phyloP scores from a whole-genome alignment of 768 basidiomycete genomes.

The Suillus hirtellus region DNA sequence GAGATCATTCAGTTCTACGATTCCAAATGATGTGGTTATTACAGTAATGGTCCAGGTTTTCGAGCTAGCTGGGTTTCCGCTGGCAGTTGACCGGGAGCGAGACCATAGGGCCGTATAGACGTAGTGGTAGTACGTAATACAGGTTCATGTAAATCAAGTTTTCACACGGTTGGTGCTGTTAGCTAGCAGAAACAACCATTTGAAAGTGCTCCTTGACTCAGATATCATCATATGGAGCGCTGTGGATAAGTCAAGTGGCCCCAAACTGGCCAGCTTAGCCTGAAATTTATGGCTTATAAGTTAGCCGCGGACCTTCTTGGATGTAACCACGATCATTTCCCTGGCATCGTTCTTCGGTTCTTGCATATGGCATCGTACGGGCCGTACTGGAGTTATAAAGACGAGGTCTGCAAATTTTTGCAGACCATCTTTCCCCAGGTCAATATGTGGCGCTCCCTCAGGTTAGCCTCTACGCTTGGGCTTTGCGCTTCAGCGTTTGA shows the following conservation, averaged over 20 bases:
- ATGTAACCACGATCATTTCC: neutral
- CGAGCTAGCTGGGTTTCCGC: too few relatives aligned
- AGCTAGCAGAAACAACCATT: neutral
- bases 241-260: neutral
- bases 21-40: neutral
- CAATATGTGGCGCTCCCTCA: constrained; percentile 33
- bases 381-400: constrained; percentile 13
- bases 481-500: constrained; percentile 29
- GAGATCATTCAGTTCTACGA: neutral
- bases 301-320: neutral
- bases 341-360: neutral
- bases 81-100: too few relatives aligned
- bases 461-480: constrained; percentile 30
- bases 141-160: too few relatives aligned
- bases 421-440: constrained; percentile 20
- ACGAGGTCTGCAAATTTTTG: constrained; percentile 24
- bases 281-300: neutral
- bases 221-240: too few relatives aligned
- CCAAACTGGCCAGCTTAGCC: neutral
- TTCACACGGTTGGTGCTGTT: neutral
- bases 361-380: neutral
- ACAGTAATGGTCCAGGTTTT: neutral
- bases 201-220: neutral
- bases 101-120: too few relatives aligned
- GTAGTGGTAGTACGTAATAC: too few relatives aligned